A percentile compares a stretch with the other conserved stretches of the same genome.
These are phyloP conservation scores for Raphanus sativus DNA, from an alignment of 345 rosid genomes.

Conservation along the genomic window DNA sequence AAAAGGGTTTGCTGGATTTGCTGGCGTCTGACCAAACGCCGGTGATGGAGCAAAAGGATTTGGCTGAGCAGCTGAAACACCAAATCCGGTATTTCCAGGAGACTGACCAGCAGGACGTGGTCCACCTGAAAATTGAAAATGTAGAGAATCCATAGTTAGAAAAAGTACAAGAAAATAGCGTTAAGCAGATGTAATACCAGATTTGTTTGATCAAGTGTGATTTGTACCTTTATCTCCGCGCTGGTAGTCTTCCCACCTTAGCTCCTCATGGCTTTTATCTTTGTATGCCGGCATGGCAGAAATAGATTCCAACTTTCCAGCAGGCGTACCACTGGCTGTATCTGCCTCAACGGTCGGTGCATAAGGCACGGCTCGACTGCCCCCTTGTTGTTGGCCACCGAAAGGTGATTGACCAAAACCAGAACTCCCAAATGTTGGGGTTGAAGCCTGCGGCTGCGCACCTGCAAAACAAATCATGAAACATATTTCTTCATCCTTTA, in stretches of 20 bases:
- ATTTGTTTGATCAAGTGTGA: conserved; percentile 39
- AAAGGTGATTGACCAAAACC: conserved; percentile 57
- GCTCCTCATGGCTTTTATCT: conserved; percentile 92
- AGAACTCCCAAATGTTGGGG: conserved; percentile 63
- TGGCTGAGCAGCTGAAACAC: conserved; percentile 49
- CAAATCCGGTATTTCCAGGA: conserved; percentile 58
- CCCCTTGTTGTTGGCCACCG: conserved; percentile 70
- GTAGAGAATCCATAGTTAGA: conserved; percentile 11
- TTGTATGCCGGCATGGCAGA: conserved; percentile 86
- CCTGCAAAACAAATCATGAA: conserved; percentile 46
- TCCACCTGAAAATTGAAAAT: conserved; percentile 61
- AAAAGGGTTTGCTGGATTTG: conserved; percentile 52
- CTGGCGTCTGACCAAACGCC: conserved; percentile 57
- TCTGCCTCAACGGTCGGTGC: conserved; percentile 77
- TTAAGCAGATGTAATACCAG: conserved; percentile 7
- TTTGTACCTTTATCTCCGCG: conserved; percentile 92
- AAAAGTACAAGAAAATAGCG: background rate
- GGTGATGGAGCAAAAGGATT: conserved; percentile 61
- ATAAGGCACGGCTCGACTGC: conserved; percentile 75
- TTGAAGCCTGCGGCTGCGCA: conserved; percentile 62
- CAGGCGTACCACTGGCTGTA: conserved; percentile 53
- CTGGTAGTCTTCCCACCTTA: conserved; percentile 98
- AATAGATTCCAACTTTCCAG: conserved; percentile 87
- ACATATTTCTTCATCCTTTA: conserved; percentile 9
- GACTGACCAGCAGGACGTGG: conserved; percentile 64